phyloP scores from a whole-genome alignment of 2,329 filamentous ascomycete genomes.

The Aspergillus uvarum region DNA sequence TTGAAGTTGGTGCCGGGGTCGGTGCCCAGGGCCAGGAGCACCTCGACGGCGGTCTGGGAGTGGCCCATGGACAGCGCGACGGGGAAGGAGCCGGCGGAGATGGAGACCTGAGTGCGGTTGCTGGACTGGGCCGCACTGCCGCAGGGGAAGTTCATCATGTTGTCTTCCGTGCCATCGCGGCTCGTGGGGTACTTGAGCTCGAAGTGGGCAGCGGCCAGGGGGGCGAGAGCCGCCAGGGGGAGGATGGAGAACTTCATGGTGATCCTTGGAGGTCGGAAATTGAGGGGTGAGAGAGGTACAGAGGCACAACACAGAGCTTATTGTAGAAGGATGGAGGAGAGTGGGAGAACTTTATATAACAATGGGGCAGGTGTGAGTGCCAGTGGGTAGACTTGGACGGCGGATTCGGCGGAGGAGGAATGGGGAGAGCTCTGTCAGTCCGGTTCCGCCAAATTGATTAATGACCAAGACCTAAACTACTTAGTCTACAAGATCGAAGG shows the following conservation, averaged over 20 bases:
- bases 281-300: not conserved
- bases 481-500: not conserved
- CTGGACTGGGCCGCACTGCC: conserved; percentile 50
- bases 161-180: conserved; percentile 52
- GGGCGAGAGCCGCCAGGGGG: conserved; percentile 42
- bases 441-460: not conserved
- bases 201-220: conserved; percentile 57
- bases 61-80: conserved; percentile 55
- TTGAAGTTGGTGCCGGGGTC: conserved; percentile 64
- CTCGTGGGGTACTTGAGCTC: conserved; percentile 52
- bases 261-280: not conserved
- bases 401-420: not conserved
- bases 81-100: conserved; percentile 50
- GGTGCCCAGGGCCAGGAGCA: conserved; percentile 55
- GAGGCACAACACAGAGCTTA: not conserved
- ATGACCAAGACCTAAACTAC: not conserved
- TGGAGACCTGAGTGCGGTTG: conserved; percentile 50
- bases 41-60: conserved; percentile 51
- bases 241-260: conserved; percentile 36
- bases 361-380: not conserved
- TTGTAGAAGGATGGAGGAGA: not conserved
- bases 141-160: conserved; percentile 50
- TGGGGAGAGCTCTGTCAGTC: not conserved
- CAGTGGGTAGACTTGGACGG: not conserved
- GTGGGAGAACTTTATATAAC: not conserved